Evolutionary conservation across 352 stramenopile species (phyloP).

Genomic region (Pythium brassicae): DNA sequence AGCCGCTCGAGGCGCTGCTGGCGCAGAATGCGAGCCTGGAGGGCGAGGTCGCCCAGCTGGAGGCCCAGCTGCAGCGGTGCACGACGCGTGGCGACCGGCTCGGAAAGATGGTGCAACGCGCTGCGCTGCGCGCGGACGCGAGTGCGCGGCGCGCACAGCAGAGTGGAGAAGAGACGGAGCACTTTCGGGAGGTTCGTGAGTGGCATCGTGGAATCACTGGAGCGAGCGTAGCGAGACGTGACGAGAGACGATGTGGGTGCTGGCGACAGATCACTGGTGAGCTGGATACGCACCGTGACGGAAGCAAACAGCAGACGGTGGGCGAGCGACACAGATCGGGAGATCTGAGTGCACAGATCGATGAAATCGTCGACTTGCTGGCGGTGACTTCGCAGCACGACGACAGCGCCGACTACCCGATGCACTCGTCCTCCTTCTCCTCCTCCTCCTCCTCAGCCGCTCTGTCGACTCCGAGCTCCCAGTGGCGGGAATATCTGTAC

Average conservation of each 20-base stretch:
- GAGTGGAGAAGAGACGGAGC: constrained; percentile 4
- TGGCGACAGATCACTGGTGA: constrained; percentile 8
- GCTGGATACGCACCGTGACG: background rate
- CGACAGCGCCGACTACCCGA: background rate
- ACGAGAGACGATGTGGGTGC: background rate
- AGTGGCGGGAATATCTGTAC: constrained; percentile 24
- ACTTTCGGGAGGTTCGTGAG: constrained; percentile 20
- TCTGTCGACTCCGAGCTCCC: background rate
- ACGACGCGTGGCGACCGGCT: constrained; percentile 25
- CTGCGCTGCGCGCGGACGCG: constrained; percentile 6
- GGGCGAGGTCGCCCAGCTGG: constrained; percentile 23
- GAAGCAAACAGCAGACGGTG: too few species aligned
- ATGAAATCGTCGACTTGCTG: constrained; percentile 11
- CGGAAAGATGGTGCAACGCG: constrained; percentile 21
- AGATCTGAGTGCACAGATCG: constrained; percentile 14
- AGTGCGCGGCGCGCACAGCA: constrained; percentile 5
- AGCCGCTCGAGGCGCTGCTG: constrained; percentile 26
- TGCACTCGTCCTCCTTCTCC: background rate
- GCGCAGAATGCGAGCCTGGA: constrained; percentile 19
- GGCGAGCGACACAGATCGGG: constrained; percentile 3
- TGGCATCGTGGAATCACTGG: too few species aligned
- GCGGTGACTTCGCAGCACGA: background rate
- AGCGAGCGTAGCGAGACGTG: too few species aligned
- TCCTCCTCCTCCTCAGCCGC: too few species aligned
- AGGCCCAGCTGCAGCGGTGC: constrained; percentile 20